A percentile compares a stretch with the other conserved stretches of the same genome.
These are phyloP conservation scores for Biscutella laevigata DNA, from an alignment of 441 rosid species.

Conservation along the genomic window DNA sequence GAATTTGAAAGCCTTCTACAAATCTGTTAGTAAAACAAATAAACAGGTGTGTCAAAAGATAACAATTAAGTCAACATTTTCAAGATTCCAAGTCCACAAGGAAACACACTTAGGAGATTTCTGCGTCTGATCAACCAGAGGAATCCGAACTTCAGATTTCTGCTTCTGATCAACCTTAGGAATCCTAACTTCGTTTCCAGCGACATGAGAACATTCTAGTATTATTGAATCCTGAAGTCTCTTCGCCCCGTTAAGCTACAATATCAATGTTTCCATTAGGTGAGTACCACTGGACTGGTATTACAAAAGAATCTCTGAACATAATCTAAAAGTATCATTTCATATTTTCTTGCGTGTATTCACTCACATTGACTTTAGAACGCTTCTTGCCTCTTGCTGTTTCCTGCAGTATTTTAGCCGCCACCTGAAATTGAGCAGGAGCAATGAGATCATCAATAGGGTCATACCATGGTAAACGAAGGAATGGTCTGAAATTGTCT, in stretches of 20 bases:
- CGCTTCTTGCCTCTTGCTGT: conserved; percentile 76
- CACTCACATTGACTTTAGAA: conserved; percentile 66
- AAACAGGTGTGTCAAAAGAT: not conserved
- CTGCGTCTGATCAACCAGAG: conserved; percentile 22
- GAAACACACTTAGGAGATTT: conserved; percentile 15
- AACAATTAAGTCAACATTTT: not conserved
- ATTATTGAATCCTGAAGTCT: conserved; percentile 84
- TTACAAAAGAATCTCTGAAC: not conserved
- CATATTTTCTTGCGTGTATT: not conserved
- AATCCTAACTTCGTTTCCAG: too few species aligned
- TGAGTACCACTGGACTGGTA: not conserved
- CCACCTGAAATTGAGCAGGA: conserved; percentile 45
- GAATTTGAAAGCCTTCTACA: conserved; percentile 69
- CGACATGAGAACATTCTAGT: too few species aligned
- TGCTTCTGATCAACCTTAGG: too few species aligned
- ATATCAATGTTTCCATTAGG: not conserved
- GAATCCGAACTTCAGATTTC: not conserved
- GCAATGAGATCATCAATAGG: not conserved
- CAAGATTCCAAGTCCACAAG: not conserved
- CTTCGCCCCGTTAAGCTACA: conserved; percentile 83
- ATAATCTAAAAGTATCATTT: not conserved
- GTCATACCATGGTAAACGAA: not conserved
- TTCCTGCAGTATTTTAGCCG: conserved; percentile 87
- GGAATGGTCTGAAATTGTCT: not conserved
- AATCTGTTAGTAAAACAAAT: conserved; percentile 28